Evolutionary conservation across 352 stramenopile species (phyloP).

Genomic region (Globisporangium abappressorium): DNA sequence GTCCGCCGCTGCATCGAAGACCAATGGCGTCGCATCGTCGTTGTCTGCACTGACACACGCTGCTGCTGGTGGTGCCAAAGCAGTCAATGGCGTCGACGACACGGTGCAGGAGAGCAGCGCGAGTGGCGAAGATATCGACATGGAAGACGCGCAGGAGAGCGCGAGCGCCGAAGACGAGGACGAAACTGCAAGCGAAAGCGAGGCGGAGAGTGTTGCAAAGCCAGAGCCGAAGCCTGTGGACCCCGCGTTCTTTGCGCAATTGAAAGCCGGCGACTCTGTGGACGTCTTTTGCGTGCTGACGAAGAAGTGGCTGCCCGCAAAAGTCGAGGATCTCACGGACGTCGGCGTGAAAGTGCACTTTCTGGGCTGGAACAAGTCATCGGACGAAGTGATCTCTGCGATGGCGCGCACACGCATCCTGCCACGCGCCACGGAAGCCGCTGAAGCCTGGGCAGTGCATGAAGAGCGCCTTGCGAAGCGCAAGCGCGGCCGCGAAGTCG

Average conservation of each 20-base stretch:
- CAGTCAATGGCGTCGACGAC: neutral
- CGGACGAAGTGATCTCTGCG: constrained; percentile 45
- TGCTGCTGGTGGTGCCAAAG: neutral
- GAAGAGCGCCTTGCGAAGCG: constrained; percentile 48
- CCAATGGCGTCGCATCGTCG: constrained; percentile 1
- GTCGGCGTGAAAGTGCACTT: constrained; percentile 48
- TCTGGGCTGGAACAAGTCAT: constrained; percentile 62
- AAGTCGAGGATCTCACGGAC: constrained; percentile 37
- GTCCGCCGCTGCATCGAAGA: neutral
- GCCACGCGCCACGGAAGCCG: constrained; percentile 32
- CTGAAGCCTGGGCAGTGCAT: constrained; percentile 35
- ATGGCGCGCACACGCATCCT: constrained; percentile 34
- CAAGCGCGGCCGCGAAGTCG: constrained; percentile 25
- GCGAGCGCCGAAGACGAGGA: neutral
- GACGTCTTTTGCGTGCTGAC: constrained; percentile 56
- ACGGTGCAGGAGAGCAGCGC: neutral
- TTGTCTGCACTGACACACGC: neutral
- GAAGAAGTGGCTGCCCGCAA: constrained; percentile 58
- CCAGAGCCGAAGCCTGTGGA: neutral
- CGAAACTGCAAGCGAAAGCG: neutral
- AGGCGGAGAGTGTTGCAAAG: neutral
- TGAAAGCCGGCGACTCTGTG: constrained; percentile 40
- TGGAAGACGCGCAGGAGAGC: constrained; percentile 3
- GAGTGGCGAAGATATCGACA: constrained; percentile 7
- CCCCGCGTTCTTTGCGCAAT: constrained; percentile 12